Conservation (phyloP, 2,329 filamentous ascomycete species). For the Fusarium guadeloupense region DNA sequence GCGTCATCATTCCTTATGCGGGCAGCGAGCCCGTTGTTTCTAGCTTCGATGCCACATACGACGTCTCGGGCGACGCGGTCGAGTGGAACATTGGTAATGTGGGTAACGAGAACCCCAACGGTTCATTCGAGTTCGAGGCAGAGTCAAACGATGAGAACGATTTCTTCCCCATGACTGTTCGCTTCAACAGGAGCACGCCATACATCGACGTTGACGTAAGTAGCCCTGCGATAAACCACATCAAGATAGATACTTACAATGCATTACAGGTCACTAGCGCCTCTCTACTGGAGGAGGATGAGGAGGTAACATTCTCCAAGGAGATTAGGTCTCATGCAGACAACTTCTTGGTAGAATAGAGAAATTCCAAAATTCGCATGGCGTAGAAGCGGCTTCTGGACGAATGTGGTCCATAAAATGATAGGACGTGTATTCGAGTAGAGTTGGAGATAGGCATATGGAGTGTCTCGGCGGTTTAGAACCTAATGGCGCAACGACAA, state of each 20-base stretch:
- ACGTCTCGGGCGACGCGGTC: slow-evolving; percentile 89
- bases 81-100: slow-evolving; percentile 94
- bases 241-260: slow-evolving; percentile 14
- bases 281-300: slow-evolving; percentile 75
- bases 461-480: slow-evolving; percentile 42
- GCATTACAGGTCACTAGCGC: slow-evolving; percentile 68
- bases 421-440: slow-evolving; percentile 34
- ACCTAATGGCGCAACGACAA: slow-evolving; percentile 46
- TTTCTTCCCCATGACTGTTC: slow-evolving; percentile 97
- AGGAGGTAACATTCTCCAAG: slow-evolving; percentile 84
- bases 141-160: slow-evolving; percentile 87
- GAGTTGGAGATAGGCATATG: slow-evolving; percentile 33
- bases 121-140: slow-evolving; percentile 95
- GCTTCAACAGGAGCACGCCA: slow-evolving; percentile 85
- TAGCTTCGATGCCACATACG: slow-evolving; percentile 93
- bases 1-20: slow-evolving; percentile 86
- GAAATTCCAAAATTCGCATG: slow-evolving; percentile 31
- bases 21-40: slow-evolving; percentile 87
- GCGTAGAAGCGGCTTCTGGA: slow-evolving; percentile 31
- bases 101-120: slow-evolving; percentile 81
- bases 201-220: slow-evolving; percentile 95
- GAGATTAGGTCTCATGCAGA: slow-evolving; percentile 81
- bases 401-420: slow-evolving; percentile 36
- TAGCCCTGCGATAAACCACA: slow-evolving; percentile 32
- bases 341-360: slow-evolving; percentile 78